Base-by-base conservation (phyloP, 2,329 filamentous ascomycete genomes). In the Hypoxylon sp. region DNA sequence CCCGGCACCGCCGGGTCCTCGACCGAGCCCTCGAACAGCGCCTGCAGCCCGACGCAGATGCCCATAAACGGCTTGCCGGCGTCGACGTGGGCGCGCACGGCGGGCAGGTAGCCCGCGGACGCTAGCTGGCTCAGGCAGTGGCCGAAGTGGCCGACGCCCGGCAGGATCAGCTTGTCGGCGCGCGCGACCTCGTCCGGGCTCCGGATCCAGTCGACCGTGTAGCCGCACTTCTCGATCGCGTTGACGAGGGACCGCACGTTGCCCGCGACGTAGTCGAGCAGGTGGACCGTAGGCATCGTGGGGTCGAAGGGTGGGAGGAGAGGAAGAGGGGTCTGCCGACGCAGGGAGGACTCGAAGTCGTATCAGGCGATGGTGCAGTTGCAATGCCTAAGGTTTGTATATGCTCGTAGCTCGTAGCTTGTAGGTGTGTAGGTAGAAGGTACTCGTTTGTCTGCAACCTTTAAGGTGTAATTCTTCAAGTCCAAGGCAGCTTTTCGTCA, bases 11-110 rank as follows among this genome's bases (percentile, higher is more conserved):
- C 75, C 0, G 87, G 79, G 64, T 91, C 88, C 74, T 99, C 95
- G 35, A 86, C 85, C 0, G 95, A 98, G 7, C 90, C 89, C 65
- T 91, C 83, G 71, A 97, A 98, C 0, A 99, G 80, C 1, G 91
- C 92, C 76, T 99, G 95, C 11, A 98, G 75, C 2, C 95, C 95
- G 50, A 99, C 95, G 72, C 95, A 99, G 70, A 99, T 96, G 46
- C 90, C 93, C 88, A 99, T 96, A 73, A 99, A 98, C 11, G 94
- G 92, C 77, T 98, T 98, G n/a, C 92, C 93, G 11, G 89, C 84
- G 48, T 87, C 82, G 69, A 99, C 93, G 78, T 98, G 92, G 64
- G 87, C 82, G 66, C 82, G 86, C 64, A 99, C 88, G 8, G 92
- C 90, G 58, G 91, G 89, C 51, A 94, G 80, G 76, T 93, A 99